These are phyloP conservation scores for Cupressus sempervirens DNA, from an alignment of 75 land plant species.

Conservation along the genomic window DNA sequence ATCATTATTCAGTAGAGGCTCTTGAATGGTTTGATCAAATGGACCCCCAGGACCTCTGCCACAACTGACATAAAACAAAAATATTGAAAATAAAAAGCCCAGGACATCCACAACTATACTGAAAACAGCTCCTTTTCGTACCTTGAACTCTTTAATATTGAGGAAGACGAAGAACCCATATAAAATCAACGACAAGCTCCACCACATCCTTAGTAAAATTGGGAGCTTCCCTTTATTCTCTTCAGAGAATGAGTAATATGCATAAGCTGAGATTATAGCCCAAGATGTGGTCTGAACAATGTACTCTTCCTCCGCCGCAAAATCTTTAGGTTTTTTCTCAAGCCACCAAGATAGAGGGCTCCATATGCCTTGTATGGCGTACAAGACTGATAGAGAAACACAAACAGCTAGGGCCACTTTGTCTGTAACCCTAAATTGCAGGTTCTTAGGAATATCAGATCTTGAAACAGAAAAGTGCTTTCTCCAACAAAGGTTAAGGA, in stretches of 20 bases:
- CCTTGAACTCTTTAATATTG: not conserved
- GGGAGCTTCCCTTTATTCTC: constrained; percentile 19
- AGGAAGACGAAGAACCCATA: not conserved
- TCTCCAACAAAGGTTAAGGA: not conserved
- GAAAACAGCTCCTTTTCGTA: too few species aligned
- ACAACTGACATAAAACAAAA: not conserved
- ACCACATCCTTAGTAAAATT: constrained; percentile 1
- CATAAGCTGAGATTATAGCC: constrained; percentile 5
- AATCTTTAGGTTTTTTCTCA: not conserved
- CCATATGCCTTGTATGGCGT: not conserved
- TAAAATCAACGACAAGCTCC: not conserved
- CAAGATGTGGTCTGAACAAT: not conserved
- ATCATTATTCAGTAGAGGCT: not conserved
- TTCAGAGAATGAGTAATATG: not conserved
- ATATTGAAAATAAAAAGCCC: not conserved
- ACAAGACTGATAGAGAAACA: not conserved
- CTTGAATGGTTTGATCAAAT: not conserved
- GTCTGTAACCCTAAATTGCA: not conserved
- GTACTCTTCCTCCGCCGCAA: not conserved
- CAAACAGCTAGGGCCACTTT: not conserved
- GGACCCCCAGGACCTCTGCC: not conserved
- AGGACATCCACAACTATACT: not conserved
- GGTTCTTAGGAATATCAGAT: not conserved
- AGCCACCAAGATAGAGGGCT: not conserved
- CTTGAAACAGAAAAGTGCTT: not conserved